Base-by-base conservation (phyloP, 1,284 basidiomycete species). In the Papiliotrema flavescens region DNA sequence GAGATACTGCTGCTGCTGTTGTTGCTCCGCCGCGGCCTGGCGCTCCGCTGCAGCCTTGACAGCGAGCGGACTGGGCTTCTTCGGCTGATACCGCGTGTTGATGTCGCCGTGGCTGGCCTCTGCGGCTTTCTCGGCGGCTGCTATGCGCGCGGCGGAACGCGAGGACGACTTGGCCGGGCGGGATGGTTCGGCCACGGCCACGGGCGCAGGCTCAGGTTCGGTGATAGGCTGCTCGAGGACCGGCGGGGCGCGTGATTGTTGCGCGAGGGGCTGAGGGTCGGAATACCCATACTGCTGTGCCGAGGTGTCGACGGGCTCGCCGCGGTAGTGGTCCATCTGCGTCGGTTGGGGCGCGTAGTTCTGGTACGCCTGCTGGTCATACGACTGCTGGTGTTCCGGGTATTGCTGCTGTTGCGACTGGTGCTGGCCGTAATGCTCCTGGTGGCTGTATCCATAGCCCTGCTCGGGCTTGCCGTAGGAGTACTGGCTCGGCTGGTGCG, bases 51-150 rank as follows among this genome's bases (percentile, higher is more conserved):
- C 45, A 6, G 61, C 63, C n/a, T 52, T 55, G 14, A 68, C 26
- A 26, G 73, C 70, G n/a, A 76, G 62, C 2, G 75, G 75, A 7
- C 65, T 69, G 2, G 75, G 73, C 52, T 73, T 71, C 20, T 66
- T 65, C 0, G 75, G 73, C 52, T 67, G 64, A 57, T 73, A 70
- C 37, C 70, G 61, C 23, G 60, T 57, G 1, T 54, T 58, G 9
- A 61, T 53, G 32, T 69, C 68, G 9, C 60, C 62, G 17, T 52
- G 28, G 0, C 62, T 64, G 22, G 54, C 54, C 14, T 69, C 69
- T 2, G 64, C 70, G 5, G 71, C 66, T 19, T 53, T 55, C 39
- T 73, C 69, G 11, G 73, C 71, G 0, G 59, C 61, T 3, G 69
- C 69, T 40, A 71, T 59, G 8, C 70, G 57, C 4, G 64, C 60